Evolutionary conservation across 176 grass and related monocot genomes (phyloP).

Genomic region (Tillandsia fasciculata): DNA sequence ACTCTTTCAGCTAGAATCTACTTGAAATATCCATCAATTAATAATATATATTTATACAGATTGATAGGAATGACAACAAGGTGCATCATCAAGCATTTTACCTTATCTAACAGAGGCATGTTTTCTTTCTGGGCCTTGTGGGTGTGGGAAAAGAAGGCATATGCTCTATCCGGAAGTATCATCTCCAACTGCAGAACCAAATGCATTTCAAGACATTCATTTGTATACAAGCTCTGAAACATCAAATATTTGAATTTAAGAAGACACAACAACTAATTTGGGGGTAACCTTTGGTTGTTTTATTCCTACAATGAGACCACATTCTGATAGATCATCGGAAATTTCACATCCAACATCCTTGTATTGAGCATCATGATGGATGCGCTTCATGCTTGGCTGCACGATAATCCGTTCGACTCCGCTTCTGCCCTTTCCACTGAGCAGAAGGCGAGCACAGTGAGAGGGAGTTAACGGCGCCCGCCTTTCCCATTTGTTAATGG

Average conservation of each 20-base stretch:
- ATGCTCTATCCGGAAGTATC: constrained; percentile 77
- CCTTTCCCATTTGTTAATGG: constrained; percentile 92
- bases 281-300: constrained; percentile 79
- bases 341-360: constrained; percentile 87
- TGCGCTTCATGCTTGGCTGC: constrained; percentile 88
- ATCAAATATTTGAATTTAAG: neutral
- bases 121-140: constrained; percentile 96
- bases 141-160: constrained; percentile 86
- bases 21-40: neutral
- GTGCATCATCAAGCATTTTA: constrained; percentile 13
- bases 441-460: constrained; percentile 72
- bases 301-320: constrained; percentile 84
- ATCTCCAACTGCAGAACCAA: constrained; percentile 53
- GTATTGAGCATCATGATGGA: constrained; percentile 76
- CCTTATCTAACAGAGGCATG: constrained; percentile 88
- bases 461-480: constrained; percentile 68
- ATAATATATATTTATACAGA: neutral
- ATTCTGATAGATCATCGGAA: constrained; percentile 70
- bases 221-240: neutral
- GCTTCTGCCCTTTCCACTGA: constrained; percentile 37
- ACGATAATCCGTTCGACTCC: constrained; percentile 65
- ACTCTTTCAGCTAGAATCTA: constrained; percentile 91
- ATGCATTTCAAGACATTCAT: neutral
- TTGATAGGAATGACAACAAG: constrained; percentile 14
- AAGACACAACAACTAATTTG: neutral